These are phyloP conservation scores for Protoeuglena noctilucae DNA, from an alignment of 139 green algal species.

Conservation along the genomic window DNA sequence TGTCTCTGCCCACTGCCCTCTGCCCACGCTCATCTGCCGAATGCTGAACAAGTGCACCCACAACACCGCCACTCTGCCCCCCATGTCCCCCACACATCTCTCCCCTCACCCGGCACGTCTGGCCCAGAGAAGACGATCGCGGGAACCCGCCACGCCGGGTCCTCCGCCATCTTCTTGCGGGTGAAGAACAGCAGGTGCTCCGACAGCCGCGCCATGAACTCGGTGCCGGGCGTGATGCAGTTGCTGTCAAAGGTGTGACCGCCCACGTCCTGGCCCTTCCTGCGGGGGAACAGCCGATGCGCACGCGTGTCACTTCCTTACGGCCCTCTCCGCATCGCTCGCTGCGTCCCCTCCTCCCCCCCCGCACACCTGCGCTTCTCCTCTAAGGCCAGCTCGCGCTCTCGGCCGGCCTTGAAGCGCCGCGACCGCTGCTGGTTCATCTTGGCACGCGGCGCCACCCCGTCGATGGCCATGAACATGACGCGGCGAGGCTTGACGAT, in stretches of 20 bases:
- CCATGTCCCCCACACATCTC: too few species aligned
- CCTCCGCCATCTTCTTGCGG: conserved; percentile 62
- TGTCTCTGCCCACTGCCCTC: too few species aligned
- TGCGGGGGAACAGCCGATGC: too few species aligned
- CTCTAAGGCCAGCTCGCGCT: conserved; percentile 23
- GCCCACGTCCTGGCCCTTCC: conserved; percentile 30
- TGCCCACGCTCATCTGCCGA: too few species aligned
- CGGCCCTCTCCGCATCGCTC: too few species aligned
- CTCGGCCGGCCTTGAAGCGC: conserved; percentile 56
- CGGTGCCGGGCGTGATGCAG: conserved; percentile 72
- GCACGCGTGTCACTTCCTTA: too few species aligned
- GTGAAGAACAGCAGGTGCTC: conserved; percentile 77
- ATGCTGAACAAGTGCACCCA: too few species aligned
- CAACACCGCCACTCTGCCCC: too few species aligned
- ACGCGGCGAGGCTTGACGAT: conserved; percentile 71
- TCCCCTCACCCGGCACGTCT: not conserved
- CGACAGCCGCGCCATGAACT: conserved; percentile 57
- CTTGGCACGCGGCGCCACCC: conserved; percentile 76
- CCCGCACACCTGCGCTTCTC: not conserved
- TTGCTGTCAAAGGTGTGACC: conserved; percentile 70
- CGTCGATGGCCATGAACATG: conserved; percentile 90
- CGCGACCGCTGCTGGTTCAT: conserved; percentile 88
- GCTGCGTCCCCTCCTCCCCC: conserved; percentile 26
- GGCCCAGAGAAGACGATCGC: not conserved
- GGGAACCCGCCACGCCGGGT: conserved; percentile 51